These are phyloP conservation scores for Vigna reflexopilosa DNA, from an alignment of 306 rosid genomes.

Conservation along the genomic window DNA sequence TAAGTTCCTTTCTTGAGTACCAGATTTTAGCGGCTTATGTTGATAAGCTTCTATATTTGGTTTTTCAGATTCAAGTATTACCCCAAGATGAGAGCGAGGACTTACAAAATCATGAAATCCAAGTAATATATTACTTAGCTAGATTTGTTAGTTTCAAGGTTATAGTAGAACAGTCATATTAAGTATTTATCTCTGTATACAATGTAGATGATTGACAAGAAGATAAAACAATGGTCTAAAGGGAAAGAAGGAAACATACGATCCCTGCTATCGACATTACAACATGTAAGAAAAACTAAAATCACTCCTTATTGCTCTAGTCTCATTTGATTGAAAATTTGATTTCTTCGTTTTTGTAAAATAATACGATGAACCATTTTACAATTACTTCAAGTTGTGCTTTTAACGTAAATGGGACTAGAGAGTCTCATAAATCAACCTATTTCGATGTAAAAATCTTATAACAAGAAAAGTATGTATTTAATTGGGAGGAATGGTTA, in stretches of 20 bases:
- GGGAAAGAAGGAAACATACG: constrained; percentile 97
- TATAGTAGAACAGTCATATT: constrained; percentile 28
- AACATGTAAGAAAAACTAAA: constrained; percentile 62
- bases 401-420: constrained; percentile 11
- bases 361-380: constrained; percentile 38
- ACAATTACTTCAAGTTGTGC: constrained; percentile 31
- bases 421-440: background rate
- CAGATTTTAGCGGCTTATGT: constrained; percentile 3
- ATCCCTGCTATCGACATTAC: constrained; percentile 87
- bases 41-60: constrained; percentile 45
- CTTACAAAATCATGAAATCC: constrained; percentile 57
- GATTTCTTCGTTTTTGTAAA: constrained; percentile 13
- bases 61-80: constrained; percentile 68
- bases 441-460: background rate
- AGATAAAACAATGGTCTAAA: constrained; percentile 82
- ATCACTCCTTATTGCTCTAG: constrained; percentile 20
- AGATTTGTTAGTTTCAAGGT: constrained; percentile 28
- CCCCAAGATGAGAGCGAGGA: constrained; percentile 59
- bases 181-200: constrained; percentile 35
- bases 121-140: constrained; percentile 54
- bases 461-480: no score
- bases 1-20: background rate
- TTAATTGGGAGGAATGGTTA: background rate
- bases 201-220: constrained; percentile 72
- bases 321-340: constrained; percentile 26